A percentile compares a stretch with the other conserved stretches of the same genome.
phyloP scores from a whole-genome alignment of 139 green algal genomes.

The Spirogloea muscicola region DNA sequence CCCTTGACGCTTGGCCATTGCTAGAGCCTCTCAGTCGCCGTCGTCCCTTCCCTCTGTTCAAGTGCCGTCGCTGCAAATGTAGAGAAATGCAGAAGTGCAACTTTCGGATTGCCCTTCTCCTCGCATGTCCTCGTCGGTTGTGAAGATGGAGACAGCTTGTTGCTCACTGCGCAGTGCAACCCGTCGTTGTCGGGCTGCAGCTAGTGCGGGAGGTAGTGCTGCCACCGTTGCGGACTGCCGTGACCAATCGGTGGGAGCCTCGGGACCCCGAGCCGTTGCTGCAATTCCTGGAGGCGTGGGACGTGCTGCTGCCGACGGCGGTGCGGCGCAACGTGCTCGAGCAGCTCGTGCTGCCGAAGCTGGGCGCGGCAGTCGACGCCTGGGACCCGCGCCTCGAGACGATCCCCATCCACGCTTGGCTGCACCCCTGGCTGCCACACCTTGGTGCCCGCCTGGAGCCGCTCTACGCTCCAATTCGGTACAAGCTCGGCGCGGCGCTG shows the following conservation, averaged over 20 bases:
- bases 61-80: too few relatives aligned
- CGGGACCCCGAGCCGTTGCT: slow-evolving; percentile 75
- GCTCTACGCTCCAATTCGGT: slow-evolving; percentile 81
- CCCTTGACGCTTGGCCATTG: too few relatives aligned
- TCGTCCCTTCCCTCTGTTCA: too few relatives aligned
- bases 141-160: too few relatives aligned
- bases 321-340: slow-evolving; percentile 23
- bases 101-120: too few relatives aligned
- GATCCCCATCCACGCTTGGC: slow-evolving; percentile 86
- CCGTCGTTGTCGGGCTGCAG: too few relatives aligned
- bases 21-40: too few relatives aligned
- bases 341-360: slow-evolving; percentile 68
- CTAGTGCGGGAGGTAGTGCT: slow-evolving; percentile 77
- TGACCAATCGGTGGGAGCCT: slow-evolving; percentile 76
- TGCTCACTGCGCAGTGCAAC: too few relatives aligned
- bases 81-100: too few relatives aligned
- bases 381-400: slow-evolving; percentile 86
- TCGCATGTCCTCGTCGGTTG: too few relatives aligned
- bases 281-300: slow-evolving; percentile 77
- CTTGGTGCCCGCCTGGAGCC: slow-evolving; percentile 68
- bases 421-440: slow-evolving; percentile 92
- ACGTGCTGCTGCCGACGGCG: slow-evolving; percentile 52
- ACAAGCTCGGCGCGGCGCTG: slow-evolving; percentile 65
- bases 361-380: slow-evolving; percentile 66
- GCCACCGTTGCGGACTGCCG: slow-evolving; percentile 65